A percentile compares a stretch with the other conserved stretches of the same genome.
Conservation (phyloP, 2,329 filamentous ascomycete species). For the Leptographium procerum region DNA sequence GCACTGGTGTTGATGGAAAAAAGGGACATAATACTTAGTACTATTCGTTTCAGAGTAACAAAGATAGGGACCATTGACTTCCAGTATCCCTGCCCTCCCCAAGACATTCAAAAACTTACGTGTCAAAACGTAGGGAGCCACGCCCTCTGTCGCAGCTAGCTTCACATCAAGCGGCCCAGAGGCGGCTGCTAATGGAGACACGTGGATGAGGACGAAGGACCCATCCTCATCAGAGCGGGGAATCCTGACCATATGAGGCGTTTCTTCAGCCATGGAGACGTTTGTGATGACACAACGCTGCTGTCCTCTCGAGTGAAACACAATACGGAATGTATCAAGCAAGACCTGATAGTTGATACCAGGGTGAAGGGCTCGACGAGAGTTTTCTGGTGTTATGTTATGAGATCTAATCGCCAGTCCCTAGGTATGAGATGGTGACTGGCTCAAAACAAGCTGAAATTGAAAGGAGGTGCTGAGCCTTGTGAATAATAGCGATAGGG, state of each 20-base stretch:
- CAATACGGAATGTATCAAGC: too few species aligned
- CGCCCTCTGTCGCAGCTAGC: constrained; percentile 57
- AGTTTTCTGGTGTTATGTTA: too few species aligned
- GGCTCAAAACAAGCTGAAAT: neutral
- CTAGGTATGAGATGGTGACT: neutral
- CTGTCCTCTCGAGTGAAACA: too few species aligned
- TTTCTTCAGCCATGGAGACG: constrained; percentile 1
- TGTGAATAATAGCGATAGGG: neutral
- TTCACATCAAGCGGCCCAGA: constrained; percentile 50
- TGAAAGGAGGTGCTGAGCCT: neutral
- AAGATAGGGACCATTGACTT: neutral
- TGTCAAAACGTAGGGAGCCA: constrained; percentile 44
- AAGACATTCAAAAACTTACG: constrained; percentile 31
- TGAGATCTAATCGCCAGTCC: too few species aligned
- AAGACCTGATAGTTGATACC: too few species aligned
- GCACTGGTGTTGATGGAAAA: constrained; percentile 29
- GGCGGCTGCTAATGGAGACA: constrained; percentile 30
- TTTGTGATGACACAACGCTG: too few species aligned
- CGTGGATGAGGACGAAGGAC: constrained; percentile 49
- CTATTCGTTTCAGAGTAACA: neutral
- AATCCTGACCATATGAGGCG: constrained; percentile 41
- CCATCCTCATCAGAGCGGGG: constrained; percentile 40
- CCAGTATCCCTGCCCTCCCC: too few species aligned
- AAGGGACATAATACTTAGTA: neutral
- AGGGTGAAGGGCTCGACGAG: too few species aligned